Conservation (phyloP, 106 monocot genomes). For the Xerophyta viscosa region DNA sequence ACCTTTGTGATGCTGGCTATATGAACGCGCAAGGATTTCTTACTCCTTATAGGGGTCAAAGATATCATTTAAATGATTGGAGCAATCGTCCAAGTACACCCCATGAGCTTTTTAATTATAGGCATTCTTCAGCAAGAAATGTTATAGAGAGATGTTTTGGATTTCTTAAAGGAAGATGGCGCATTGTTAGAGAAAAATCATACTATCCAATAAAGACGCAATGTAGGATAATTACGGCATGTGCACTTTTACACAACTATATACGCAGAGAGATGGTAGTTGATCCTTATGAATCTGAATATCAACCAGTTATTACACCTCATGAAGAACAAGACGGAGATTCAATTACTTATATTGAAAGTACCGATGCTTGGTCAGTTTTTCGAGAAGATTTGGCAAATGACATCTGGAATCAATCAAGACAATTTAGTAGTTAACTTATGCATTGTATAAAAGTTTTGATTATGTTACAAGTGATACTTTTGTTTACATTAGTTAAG, state of each 20-base stretch:
- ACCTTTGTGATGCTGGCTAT: constrained; percentile 5
- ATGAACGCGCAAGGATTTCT: constrained; percentile 5
- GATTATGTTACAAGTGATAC: too few species aligned
- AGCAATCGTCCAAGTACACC: background rate
- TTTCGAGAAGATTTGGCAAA: background rate
- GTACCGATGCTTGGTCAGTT: background rate
- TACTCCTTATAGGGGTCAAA: constrained; percentile 1
- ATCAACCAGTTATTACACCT: background rate
- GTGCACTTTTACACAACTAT: constrained; percentile 6
- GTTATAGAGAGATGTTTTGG: constrained; percentile 6
- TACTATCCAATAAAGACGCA: constrained; percentile 11
- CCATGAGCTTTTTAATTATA: constrained; percentile 1
- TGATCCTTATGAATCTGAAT: background rate
- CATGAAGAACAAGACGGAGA: background rate
- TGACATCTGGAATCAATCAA: background rate
- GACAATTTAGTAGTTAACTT: too few species aligned
- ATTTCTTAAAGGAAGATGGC: constrained; percentile 2
- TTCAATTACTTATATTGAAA: background rate
- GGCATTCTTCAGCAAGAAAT: constrained; percentile 9
- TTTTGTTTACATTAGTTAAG: too few species aligned
- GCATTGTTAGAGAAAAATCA: background rate
- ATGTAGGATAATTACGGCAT: constrained; percentile 8
- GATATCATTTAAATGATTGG: constrained; percentile 6
- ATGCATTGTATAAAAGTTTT: too few species aligned
- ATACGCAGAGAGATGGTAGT: background rate